These are phyloP conservation scores for Dioscorea zingiberensis DNA, from an alignment of 106 monocot species.

Conservation along the genomic window DNA sequence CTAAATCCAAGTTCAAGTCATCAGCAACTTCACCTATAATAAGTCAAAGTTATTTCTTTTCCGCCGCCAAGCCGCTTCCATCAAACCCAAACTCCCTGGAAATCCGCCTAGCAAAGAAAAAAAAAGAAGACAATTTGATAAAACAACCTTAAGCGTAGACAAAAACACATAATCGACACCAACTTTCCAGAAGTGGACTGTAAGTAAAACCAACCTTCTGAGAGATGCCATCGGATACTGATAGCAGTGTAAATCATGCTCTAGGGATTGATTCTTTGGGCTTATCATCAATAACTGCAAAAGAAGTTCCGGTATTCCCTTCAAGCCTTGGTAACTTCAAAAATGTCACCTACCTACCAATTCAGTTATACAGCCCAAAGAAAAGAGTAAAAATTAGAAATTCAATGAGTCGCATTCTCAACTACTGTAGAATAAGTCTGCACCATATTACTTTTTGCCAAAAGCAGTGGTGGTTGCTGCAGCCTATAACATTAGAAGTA, in stretches of 20 bases:
- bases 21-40: constrained; percentile 96
- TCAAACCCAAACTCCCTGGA: constrained; percentile 72
- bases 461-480: constrained; percentile 77
- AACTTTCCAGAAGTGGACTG: too few relatives aligned
- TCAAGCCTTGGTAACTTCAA: constrained; percentile 12
- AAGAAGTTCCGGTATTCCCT: constrained; percentile 16
- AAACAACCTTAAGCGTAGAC: background rate
- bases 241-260: constrained; percentile 74
- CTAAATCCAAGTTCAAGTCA: constrained; percentile 80
- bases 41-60: constrained; percentile 78
- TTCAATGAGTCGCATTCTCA: constrained; percentile 50
- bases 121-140: background rate
- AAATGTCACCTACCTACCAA: constrained; percentile 13
- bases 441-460: constrained; percentile 88
- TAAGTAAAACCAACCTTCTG: constrained; percentile 75
- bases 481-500: constrained; percentile 32
- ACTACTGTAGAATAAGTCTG: constrained; percentile 95
- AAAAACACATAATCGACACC: too few relatives aligned
- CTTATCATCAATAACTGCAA: constrained; percentile 92
- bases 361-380: background rate
- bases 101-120: constrained; percentile 59
- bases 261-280: constrained; percentile 84
- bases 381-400: background rate
- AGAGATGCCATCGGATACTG: constrained; percentile 95
- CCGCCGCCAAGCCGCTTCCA: constrained; percentile 93